phyloP scores from a whole-genome alignment of 2,329 filamentous ascomycete genomes.

The Clarireedia homoeocarpa region DNA sequence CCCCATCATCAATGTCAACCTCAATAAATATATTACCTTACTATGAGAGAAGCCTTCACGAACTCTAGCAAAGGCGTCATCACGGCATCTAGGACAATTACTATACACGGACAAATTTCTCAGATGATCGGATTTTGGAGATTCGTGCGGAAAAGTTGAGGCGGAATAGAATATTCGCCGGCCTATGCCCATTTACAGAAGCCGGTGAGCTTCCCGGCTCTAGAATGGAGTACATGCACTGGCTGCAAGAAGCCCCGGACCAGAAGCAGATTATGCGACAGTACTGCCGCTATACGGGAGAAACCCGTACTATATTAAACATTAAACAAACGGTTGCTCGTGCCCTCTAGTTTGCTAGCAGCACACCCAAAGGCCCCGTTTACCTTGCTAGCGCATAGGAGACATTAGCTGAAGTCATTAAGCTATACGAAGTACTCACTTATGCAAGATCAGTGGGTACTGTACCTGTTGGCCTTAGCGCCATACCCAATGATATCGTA shows the following conservation, averaged over 20 bases:
- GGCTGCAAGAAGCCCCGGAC: conserved; percentile 67
- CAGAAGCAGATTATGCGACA: conserved; percentile 63
- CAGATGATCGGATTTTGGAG: too few species aligned
- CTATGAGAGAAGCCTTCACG: too few species aligned
- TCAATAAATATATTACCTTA: too few species aligned
- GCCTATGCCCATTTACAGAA: conserved; percentile 59
- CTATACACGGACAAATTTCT: too few species aligned
- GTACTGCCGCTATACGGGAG: conserved; percentile 61
- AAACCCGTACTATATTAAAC: conserved; percentile 62
- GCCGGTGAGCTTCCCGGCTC: conserved; percentile 61
- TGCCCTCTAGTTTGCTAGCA: conserved; percentile 59
- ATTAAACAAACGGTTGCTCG: conserved; percentile 66
- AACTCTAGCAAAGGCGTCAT: too few species aligned
- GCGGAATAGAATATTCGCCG: conserved; percentile 50
- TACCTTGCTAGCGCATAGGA: conserved; percentile 58
- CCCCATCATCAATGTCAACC: too few species aligned
- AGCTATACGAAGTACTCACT: conserved; percentile 39
- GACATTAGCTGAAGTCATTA: conserved; percentile 59
- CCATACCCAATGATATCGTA: conserved; percentile 45
- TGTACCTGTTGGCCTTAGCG: conserved; percentile 46
- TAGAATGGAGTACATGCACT: conserved; percentile 67
- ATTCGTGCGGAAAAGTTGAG: too few species aligned
- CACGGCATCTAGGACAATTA: too few species aligned
- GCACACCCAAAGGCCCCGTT: conserved; percentile 57
- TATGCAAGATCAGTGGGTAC: conserved; percentile 48